Evolutionary conservation across 2,329 filamentous ascomycete species (phyloP).

Genomic region (Pestalotiopsis fici): DNA sequence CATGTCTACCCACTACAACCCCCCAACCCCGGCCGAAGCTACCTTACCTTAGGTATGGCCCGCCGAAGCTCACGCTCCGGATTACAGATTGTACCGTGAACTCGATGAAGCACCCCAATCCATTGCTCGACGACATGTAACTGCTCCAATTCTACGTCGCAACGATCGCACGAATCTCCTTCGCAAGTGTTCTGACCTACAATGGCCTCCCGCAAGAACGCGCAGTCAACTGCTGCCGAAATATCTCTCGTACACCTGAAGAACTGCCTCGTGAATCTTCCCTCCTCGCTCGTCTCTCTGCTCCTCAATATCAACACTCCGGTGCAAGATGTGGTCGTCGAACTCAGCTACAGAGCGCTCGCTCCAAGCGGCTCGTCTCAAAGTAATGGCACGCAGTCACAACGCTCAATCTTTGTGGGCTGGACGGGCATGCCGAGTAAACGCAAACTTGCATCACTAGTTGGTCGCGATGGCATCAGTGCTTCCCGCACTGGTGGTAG

Average conservation of each 20-base stretch:
- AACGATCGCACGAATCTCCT: not conserved
- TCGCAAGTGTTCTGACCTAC: not conserved
- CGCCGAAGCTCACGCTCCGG: not conserved
- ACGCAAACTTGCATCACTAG: slow-evolving; percentile 72
- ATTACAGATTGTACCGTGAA: not conserved
- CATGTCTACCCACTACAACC: not conserved
- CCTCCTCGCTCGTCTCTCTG: slow-evolving; percentile 78
- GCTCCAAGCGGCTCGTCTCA: slow-evolving; percentile 42
- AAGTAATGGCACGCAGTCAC: slow-evolving; percentile 45
- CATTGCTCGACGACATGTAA: not conserved
- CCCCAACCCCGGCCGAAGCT: not conserved
- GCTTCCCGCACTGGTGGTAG: slow-evolving; percentile 58
- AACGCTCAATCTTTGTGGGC: slow-evolving; percentile 80
- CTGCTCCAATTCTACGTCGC: not conserved
- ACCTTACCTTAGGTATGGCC: not conserved
- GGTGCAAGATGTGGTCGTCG: slow-evolving; percentile 94
- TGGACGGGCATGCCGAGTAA: slow-evolving; percentile 99
- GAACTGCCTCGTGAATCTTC: slow-evolving; percentile 93
- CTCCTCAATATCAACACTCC: slow-evolving; percentile 88
- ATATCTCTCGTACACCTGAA: slow-evolving; percentile 85
- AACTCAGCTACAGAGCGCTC: slow-evolving; percentile 73
- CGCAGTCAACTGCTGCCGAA: slow-evolving; percentile 73
- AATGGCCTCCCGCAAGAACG: slow-evolving; percentile 45
- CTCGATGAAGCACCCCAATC: not conserved
- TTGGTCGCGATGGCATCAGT: slow-evolving; percentile 72